phyloP scores from a whole-genome alignment of 805 yeast species.

The Candida ulmi region DNA sequence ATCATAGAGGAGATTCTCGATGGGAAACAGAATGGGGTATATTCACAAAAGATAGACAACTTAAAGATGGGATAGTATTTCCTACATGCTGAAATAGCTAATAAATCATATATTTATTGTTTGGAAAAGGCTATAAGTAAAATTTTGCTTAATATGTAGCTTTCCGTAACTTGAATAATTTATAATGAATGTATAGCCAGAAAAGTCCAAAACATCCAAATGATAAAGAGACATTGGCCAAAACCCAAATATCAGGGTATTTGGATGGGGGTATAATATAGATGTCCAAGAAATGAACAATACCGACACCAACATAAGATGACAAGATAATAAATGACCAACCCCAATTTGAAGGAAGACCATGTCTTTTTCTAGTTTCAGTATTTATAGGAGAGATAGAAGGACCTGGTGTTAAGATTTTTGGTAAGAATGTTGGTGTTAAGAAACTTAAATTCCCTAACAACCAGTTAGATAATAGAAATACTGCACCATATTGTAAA shows the following conservation, averaged over 20 bases:
- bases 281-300: slow-evolving; percentile 50
- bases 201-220: slow-evolving; percentile 70
- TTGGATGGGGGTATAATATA: slow-evolving; percentile 44
- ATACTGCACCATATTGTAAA: slow-evolving; percentile 64
- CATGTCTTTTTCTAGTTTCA: slow-evolving; percentile 30
- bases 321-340: slow-evolving; percentile 46
- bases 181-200: slow-evolving; percentile 79
- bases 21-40: slow-evolving; percentile 78
- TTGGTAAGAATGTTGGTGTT: slow-evolving; percentile 38
- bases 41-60: slow-evolving; percentile 41
- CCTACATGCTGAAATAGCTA: slow-evolving; percentile 24
- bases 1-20: slow-evolving; percentile 38
- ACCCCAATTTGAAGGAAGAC: slow-evolving; percentile 43
- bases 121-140: too few species aligned
- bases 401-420: slow-evolving; percentile 39
- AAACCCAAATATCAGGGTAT: slow-evolving; percentile 84
- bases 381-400: slow-evolving; percentile 29
- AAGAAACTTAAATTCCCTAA: slow-evolving; percentile 58
- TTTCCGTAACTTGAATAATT: slow-evolving; percentile 25
- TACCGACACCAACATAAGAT: slow-evolving; percentile 46
- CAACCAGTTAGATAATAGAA: slow-evolving; percentile 71
- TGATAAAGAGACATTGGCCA: slow-evolving; percentile 66
- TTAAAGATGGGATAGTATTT: slow-evolving; percentile 38
- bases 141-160: not conserved
- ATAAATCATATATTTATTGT: not conserved